Evolutionary conservation across 2,329 filamentous ascomycete genomes (phyloP).

Genomic region (Thielaviopsis euricoi): DNA sequence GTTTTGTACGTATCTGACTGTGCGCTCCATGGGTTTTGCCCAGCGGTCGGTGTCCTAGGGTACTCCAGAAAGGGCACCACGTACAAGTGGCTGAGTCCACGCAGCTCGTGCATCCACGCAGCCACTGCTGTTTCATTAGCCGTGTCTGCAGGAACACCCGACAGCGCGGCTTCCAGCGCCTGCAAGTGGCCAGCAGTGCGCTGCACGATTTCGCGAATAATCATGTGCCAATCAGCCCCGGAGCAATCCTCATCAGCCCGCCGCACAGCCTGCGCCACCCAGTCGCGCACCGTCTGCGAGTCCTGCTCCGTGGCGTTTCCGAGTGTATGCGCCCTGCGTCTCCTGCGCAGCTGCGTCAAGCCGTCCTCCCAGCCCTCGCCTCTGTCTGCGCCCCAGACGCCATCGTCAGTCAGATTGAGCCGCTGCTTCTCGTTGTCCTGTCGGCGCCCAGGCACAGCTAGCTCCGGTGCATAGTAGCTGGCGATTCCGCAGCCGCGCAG

Average conservation of each 20-base stretch:
- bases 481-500: conserved; percentile 24
- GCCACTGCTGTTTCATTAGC: conserved; percentile 16
- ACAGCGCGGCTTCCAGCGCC: conserved; percentile 18
- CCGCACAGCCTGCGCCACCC: conserved; percentile 19
- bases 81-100: conserved; percentile 25
- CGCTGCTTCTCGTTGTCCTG: conserved; percentile 21
- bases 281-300: conserved; percentile 19
- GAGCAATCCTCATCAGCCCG: conserved; percentile 18
- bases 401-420: conserved; percentile 26
- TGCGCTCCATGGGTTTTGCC: conserved; percentile 18
- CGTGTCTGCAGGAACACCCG: conserved; percentile 10
- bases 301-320: conserved; percentile 18
- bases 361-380: conserved; percentile 16
- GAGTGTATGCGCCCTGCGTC: conserved; percentile 23
- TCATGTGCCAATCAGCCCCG: conserved; percentile 27
- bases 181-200: conserved; percentile 21
- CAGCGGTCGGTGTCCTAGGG: conserved; percentile 16
- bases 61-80: conserved; percentile 30
- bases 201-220: conserved; percentile 26
- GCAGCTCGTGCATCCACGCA: conserved; percentile 19
- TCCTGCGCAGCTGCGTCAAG: conserved; percentile 20
- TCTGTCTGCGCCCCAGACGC: conserved; percentile 21
- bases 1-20: conserved; percentile 20
- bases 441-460: background rate
- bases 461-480: conserved; percentile 26